Evolutionary conservation across 2,329 filamentous ascomycete genomes (phyloP).

Genomic region (Sporothrix inflata): DNA sequence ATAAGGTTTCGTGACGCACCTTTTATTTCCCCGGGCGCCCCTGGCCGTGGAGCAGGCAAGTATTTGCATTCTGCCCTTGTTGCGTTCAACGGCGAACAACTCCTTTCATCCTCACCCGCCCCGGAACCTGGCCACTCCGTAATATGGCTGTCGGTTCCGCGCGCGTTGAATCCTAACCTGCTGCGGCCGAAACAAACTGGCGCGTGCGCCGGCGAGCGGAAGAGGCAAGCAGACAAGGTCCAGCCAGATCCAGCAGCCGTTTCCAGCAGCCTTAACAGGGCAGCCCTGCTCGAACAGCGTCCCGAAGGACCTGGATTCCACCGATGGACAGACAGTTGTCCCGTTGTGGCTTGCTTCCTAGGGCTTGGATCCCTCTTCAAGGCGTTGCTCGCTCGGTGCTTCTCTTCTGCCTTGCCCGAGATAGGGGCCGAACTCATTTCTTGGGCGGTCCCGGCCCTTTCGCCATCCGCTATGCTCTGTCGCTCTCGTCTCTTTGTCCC

Average conservation of each 20-base stretch:
- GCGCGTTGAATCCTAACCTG: slow-evolving; percentile 20
- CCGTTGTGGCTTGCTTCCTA: slow-evolving; percentile 4
- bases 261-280: background rate
- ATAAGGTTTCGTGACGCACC: slow-evolving; percentile 9
- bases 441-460: background rate
- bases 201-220: slow-evolving; percentile 8
- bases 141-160: slow-evolving; percentile 19
- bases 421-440: background rate
- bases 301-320: background rate
- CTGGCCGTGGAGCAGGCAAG: background rate
- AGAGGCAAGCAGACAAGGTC: background rate
- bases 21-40: background rate
- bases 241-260: background rate
- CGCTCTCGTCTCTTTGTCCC: background rate
- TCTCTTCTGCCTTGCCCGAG: slow-evolving; percentile 2
- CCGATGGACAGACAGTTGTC: slow-evolving; percentile 22
- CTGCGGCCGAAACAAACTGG: slow-evolving; percentile 27
- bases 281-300: background rate
- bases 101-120: background rate
- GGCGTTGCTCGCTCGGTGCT: background rate
- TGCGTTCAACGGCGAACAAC: background rate
- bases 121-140: slow-evolving; percentile 13
- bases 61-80: slow-evolving; percentile 10
- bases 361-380: background rate
- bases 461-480: background rate